Base-by-base conservation (phyloP, 345 rosid genomes). In the Theobroma cacao region DNA sequence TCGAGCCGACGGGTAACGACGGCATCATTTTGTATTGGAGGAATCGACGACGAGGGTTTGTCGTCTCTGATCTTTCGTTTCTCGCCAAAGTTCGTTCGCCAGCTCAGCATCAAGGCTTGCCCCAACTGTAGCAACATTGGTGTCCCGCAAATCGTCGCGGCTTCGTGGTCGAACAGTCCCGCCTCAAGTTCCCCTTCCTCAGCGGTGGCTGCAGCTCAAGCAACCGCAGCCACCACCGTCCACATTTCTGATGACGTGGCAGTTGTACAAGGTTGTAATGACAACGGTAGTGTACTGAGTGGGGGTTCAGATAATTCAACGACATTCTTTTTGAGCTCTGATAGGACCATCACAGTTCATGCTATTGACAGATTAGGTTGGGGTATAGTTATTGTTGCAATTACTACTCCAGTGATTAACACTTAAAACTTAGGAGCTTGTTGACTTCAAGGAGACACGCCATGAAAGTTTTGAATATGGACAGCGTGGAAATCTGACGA, bases 61-160 rank as follows among this genome's bases (percentile, higher is more conserved):
- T 90, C 97, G 22, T 89, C 98, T 34, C 83, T 88, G 86, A 94
- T 96, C 83, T 78, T 92, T 80, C 87, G 87, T 72, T 96, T 96
- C 77, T 98, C 99, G 14, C 99, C 98, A 2, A 96, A 96, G 82
- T 94, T 94, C 79, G 99, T 92, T 50, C 98, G 97, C 79, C 99
- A 96, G 92, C 93, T 96, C 40, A 92, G 98, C 87, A 89, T 81
- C 72, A 96, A 96, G 94, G 95, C 98, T 52, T 92, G 99, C 71
- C 89, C 98, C 78, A 96, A 96, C 91, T 92, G 97, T 85, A 89
- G 97, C 95, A 96, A 96, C 85, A 96, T 96, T 84, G 99, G 99
- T 60, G 99, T 96, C 50, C 98, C 99, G 18, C 99, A 94, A 86
- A 84, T 96, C 81, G 99, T 92, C 56, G 99, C 99, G 26, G 99